phyloP scores from a whole-genome alignment of 768 basidiomycete species.

The Tulasnella sp. region DNA sequence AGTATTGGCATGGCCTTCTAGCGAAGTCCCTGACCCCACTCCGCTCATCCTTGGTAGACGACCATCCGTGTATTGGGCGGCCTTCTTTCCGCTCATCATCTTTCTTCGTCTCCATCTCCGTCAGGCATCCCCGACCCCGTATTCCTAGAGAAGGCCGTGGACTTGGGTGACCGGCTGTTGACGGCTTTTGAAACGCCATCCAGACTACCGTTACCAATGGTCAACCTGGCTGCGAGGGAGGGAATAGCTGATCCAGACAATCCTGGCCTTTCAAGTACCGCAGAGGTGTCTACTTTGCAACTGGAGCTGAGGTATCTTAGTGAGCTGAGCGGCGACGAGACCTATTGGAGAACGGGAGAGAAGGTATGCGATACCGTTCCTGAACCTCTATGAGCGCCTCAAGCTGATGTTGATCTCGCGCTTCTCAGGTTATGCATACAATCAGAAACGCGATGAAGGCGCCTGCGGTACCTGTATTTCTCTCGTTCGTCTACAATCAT shows the following conservation, averaged over 20 bases:
- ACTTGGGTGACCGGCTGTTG: conserved; percentile 75
- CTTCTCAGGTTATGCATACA: not conserved
- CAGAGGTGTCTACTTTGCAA: conserved; percentile 82
- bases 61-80: conserved; percentile 91
- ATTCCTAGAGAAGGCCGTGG: conserved; percentile 64
- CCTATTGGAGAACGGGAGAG: conserved; percentile 75
- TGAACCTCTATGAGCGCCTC: not conserved
- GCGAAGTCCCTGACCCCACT: not conserved
- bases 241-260: conserved; percentile 54
- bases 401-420: not conserved
- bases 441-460: not conserved
- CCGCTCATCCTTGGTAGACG: conserved; percentile 42
- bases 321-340: conserved; percentile 58
- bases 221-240: conserved; percentile 55
- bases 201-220: conserved; percentile 63
- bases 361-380: conserved; percentile 30
- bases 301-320: conserved; percentile 90
- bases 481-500: not conserved
- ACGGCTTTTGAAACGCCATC: conserved; percentile 72
- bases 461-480: not conserved
- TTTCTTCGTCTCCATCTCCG: conserved; percentile 60
- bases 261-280: conserved; percentile 50
- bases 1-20: not conserved
- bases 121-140: conserved; percentile 38
- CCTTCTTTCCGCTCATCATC: conserved; percentile 72